Base-by-base conservation (phyloP, 495 filamentous ascomycete genomes). In the Penicillium goetzii region DNA sequence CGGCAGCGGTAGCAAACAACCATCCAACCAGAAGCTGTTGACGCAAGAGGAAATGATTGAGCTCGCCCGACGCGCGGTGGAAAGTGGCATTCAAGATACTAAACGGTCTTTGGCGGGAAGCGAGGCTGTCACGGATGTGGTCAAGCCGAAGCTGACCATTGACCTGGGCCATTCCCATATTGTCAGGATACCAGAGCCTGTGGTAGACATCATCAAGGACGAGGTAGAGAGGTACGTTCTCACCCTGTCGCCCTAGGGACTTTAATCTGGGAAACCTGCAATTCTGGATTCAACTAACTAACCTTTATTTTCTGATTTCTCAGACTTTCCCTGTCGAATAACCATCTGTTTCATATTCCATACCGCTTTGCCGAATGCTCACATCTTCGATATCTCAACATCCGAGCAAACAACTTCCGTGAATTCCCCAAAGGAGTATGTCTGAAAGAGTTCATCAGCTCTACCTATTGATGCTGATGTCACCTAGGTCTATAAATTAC, bases 331-430 rank as follows among this genome's bases (percentile, higher is more conserved):
- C 79, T 97, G 53, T 93, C 93, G 17, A 92, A 97, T 76, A 99
- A 99, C 73, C 88, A 88, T 55, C 78, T 97, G 21, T 83, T 88
- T 36, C 85, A 88, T 36, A 88, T 99, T 56, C 92, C 93, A 0
- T 79, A 85, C 34, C 86, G 90, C 34, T 92, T 99, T 66, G 84
- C 89, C n/a, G 89, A 92, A 68, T 96, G 95, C 75, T 89, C 85
- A 34, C 90, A 91, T 59, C 83, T 99, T 51, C 91, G 91, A 43
- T 99, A 99, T 71, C 87, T 99, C n/a, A 99, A 99, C 69, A 88
- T 97, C 56, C 83, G 94, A 64, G 88, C 88, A 51, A 99, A 99
- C 71, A 82, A 85, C 59, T 91, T 97, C 59, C 87, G 85, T 64
- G 91, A 97, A 71, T 95, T 99, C 71, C 94, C 94, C 8, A 81